These are phyloP conservation scores for Trichosporon coremiiforme DNA, from an alignment of 1,284 basidiomycete species.

Conservation along the genomic window DNA sequence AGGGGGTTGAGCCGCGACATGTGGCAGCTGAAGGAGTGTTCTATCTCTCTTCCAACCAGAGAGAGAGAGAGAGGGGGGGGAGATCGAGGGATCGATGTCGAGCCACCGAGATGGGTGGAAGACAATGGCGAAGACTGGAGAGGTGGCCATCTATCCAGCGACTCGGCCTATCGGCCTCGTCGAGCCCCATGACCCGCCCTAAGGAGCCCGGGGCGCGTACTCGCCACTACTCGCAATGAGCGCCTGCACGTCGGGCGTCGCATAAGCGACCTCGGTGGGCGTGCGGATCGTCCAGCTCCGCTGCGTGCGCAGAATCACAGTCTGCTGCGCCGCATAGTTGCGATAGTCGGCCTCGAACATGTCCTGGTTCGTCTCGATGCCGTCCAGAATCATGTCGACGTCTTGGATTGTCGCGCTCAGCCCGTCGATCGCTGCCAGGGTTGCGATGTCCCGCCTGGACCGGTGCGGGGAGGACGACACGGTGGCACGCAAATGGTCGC, in stretches of 20 bases:
- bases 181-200: background rate
- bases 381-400: conserved; percentile 78
- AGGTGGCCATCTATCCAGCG: too few relatives aligned
- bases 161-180: too few relatives aligned
- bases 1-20: too few relatives aligned
- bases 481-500: conserved; percentile 67
- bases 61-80: too few relatives aligned
- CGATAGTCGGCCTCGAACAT: conserved; percentile 84
- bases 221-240: conserved; percentile 44
- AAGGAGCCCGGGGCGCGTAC: conserved; percentile 24
- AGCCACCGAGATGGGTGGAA: too few relatives aligned
- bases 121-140: too few relatives aligned
- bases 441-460: conserved; percentile 73
- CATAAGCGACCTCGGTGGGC: conserved; percentile 82
- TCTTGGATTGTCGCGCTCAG: conserved; percentile 80
- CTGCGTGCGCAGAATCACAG: conserved; percentile 88
- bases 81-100: too few relatives aligned
- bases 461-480: conserved; percentile 49
- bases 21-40: too few relatives aligned
- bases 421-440: conserved; percentile 69
- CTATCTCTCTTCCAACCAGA: too few relatives aligned
- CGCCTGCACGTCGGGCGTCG: conserved; percentile 60
- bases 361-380: conserved; percentile 83
- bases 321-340: conserved; percentile 92
- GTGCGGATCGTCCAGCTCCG: conserved; percentile 87